Evolutionary conservation across 768 basidiomycete genomes (phyloP), one percentile per base, ranked within the genome.

Genomic region (Hypholoma sublateritium): DNA sequence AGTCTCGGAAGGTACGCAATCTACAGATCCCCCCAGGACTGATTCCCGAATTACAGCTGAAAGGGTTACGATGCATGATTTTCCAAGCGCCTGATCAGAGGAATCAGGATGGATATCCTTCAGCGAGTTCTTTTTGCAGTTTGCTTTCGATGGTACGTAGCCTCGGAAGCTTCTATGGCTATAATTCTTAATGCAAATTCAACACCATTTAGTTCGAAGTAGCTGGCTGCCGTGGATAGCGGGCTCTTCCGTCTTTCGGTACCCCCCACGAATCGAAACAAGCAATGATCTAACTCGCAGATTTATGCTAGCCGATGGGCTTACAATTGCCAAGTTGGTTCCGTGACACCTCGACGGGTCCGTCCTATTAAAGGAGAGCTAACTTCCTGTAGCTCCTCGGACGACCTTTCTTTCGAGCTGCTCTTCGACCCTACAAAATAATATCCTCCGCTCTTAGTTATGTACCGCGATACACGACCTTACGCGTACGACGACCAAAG

Each of bases 291-390:
- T 72, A 68, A 67, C 64, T 74, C 70, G 69, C 70, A 67, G 66
- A 67, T 67, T 68, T 60, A 55, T 60, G 45, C 68, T 67, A 64
- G 70, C 69, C 70, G 70, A 69, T 65, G 65, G 55, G 60, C 64
- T 65, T 67, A 62, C 69, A 67, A 62, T 72, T 76, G 67, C 74
- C 72, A 75, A 74, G 70, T 74, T 71, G 69, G 68, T 69, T 64
- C 60, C 52, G 65, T 73, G 75, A 74, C 74, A 74, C 67, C 67
- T 75, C 69, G 69, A 63, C 70, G 72, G 72, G 64, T 69, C 72
- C 76, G 72, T 70, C 65, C 68, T 77, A 76, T 76, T 78, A 77
- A 79, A 78, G 72, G 71, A 69, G 73, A 59, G 64, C 64, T 46
- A 32, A 48, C 52, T 62, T 67, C 63, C 62, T 59, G 51, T 53